These are phyloP conservation scores for Ogataea trehalophila DNA, from an alignment of 805 yeast species.

Conservation along the genomic window DNA sequence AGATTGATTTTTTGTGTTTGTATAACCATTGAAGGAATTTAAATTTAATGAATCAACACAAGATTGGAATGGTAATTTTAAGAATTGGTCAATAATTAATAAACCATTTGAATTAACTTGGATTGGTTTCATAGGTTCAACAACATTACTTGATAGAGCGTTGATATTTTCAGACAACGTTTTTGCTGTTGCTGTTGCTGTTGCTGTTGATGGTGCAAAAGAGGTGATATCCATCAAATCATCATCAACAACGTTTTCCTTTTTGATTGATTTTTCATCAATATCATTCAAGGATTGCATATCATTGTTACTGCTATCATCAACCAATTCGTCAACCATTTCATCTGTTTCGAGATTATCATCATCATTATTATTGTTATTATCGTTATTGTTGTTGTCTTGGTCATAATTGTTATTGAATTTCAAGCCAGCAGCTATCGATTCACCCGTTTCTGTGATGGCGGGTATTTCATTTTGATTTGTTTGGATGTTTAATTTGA, in stretches of 20 bases:
- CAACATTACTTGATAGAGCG: not conserved
- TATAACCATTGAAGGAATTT: constrained; percentile 28
- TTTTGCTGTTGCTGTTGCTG: too few species aligned
- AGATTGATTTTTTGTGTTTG: too few species aligned
- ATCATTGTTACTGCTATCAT: not conserved
- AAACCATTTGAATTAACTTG: constrained; percentile 19
- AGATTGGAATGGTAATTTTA: constrained; percentile 22
- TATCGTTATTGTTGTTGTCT: not conserved
- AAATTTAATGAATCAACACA: constrained; percentile 19
- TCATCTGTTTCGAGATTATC: not conserved
- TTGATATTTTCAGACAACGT: not conserved
- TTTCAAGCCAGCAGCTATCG: not conserved
- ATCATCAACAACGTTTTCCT: too few species aligned
- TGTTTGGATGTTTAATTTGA: constrained; percentile 4
- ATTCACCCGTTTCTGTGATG: constrained; percentile 8
- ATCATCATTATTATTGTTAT: constrained; percentile 12
- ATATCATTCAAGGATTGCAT: too few species aligned
- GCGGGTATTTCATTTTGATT: not conserved
- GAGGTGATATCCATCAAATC: too few species aligned
- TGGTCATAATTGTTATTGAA: not conserved
- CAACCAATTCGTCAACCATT: not conserved
- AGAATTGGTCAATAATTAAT: constrained; percentile 24
- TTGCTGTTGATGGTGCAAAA: not conserved
- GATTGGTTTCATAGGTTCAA: not conserved
- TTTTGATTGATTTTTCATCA: too few species aligned